Base-by-base conservation (phyloP, 2,329 filamentous ascomycete species). In the Colletotrichum tropicale region DNA sequence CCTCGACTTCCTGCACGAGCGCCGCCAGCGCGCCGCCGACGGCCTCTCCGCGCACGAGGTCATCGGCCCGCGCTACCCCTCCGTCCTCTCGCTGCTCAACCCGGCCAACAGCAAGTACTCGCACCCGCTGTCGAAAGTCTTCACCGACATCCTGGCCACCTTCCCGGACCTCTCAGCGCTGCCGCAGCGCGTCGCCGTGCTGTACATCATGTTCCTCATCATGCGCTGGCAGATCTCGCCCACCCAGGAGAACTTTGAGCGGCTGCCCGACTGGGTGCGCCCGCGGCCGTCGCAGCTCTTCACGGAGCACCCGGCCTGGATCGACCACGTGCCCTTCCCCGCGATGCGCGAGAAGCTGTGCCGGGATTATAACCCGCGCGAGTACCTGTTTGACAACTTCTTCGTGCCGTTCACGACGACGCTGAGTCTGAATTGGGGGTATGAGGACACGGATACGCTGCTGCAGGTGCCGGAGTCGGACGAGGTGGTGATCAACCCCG, bases 161-260 rank as follows among this genome's bases (percentile, higher is more conserved):
- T 98, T 98, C 79, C 95, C 95, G 0, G 93, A 94, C 79, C 92
- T 98, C 34, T 91, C 90, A 6, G 89, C 89, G n/a, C 88, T 98
- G 0, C 95, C 96, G 0, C 95, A 98, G 84, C 93, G 94, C 80
- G 92, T 98, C 0, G 95, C 94, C 10, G 92, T 95, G 8, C 88
- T 98, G 9, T 98, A 96, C 82, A 87, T 94, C 81, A 98, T 98
- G 94, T 98, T 98, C 84, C 89, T 96, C 36, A 82, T 96, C 77
- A 95, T 97, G 93, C 91, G 93, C 56, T 98, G 96, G 95, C 93
- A 95, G 82, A 94, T 98, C 72, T 91, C 91, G 32, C 95, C 95
- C 0, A 95, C 94, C 0, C 89, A 90, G 76, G 93, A 96, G 79
- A 98, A 96, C 85, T 96, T 94, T 83, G 91, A 95, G 28, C 90